Base-by-base conservation (phyloP, 176 grass and related monocot genomes). In the Pontederia crassipes region DNA sequence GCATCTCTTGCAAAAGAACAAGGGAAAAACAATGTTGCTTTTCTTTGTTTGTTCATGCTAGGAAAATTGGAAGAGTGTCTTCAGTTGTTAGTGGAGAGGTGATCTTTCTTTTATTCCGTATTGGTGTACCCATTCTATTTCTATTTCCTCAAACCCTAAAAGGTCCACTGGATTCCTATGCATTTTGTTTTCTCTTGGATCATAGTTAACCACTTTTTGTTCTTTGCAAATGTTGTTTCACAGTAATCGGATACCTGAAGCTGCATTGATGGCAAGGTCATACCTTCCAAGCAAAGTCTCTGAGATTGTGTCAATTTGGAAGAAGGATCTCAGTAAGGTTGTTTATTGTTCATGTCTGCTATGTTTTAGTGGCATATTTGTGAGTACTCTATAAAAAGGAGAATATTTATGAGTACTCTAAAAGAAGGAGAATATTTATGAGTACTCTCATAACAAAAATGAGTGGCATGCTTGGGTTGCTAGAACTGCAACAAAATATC, bases 171-270 rank as follows among this genome's bases (percentile, higher is more conserved):
- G 20, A 24, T 24, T 24, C 20, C 20, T 24, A 24, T 51, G 10
- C 26, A 26, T 65, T 28, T 12, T 64, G 29, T 70, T 65, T 15
- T 60, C 49, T 57, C 56, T 67, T 14, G 5, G 59, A 28, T 24
- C 32, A 46, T 17, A 54, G 28, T 65, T 52, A 63, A 13, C 26
- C 52, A 24, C 35, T 69, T 28, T 57, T 18, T 52, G 52, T n/a
- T 35, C 24, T 0, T 40, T 49, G 35, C 48, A 11, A 12, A 61
- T 62, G 15, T 52, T 78, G 17, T 40, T 59, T 54, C 61, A 13
- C 92, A 97, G 93, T 71, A 91, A 92, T 60, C 93, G 93, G 61
- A 88, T 97, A 66, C 92, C 92, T 46, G 92, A 97, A 85, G 81
- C 92, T 76, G 92, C 92, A 61, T 75, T 97, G 65, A 91, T 97